phyloP scores from a whole-genome alignment of 75 land plant species.

The Pinus albicaulis region DNA sequence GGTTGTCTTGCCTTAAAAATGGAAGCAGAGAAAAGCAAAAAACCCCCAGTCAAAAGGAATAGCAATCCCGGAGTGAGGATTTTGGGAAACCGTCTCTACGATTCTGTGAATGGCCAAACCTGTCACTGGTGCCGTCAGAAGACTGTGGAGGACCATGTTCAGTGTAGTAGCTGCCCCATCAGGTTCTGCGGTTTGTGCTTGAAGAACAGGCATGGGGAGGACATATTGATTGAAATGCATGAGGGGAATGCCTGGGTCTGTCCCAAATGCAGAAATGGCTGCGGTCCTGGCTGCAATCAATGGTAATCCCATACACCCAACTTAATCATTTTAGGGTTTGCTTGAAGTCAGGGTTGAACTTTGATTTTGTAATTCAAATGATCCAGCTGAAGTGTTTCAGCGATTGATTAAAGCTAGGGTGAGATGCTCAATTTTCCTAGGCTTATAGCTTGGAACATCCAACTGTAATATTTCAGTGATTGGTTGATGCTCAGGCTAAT shows the following conservation, averaged over 20 bases:
- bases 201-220: slow-evolving; percentile 39
- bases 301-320: slow-evolving; percentile 20
- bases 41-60: slow-evolving; percentile 5
- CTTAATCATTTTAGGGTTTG: no score
- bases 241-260: slow-evolving; percentile 34
- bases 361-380: no score
- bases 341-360: no score
- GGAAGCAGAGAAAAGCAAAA: slow-evolving; percentile 1
- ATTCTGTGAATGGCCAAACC: slow-evolving; percentile 32
- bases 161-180: slow-evolving; percentile 20
- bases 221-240: slow-evolving; percentile 22
- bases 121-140: slow-evolving; percentile 58
- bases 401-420: neutral
- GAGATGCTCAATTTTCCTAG: no score
- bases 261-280: slow-evolving; percentile 48
- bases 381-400: neutral
- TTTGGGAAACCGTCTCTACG: slow-evolving; percentile 27
- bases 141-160: slow-evolving; percentile 33
- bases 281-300: slow-evolving; percentile 41
- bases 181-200: slow-evolving; percentile 39
- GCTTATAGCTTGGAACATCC: neutral
- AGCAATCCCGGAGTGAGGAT: slow-evolving; percentile 30
- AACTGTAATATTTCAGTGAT: neutral
- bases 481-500: neutral
- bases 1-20: no score